Evolutionary conservation across 495 filamentous ascomycete genomes (phyloP).

Genomic region (Annulohypoxylon nitens): DNA sequence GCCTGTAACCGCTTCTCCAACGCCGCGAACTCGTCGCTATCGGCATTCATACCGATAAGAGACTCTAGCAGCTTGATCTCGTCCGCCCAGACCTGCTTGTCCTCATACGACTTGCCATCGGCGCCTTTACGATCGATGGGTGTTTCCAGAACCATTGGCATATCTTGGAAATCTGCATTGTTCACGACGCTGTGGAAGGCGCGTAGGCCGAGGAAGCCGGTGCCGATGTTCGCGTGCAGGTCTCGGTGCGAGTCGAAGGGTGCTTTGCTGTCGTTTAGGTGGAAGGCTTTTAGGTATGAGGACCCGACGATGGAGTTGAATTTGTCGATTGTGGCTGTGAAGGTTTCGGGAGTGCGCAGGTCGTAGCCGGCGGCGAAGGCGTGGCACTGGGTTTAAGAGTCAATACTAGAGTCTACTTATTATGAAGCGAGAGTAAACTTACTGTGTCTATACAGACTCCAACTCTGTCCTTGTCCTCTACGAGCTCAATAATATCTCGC

Average conservation of each 20-base stretch:
- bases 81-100: slow-evolving; percentile 82
- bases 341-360: slow-evolving; percentile 79
- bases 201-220: slow-evolving; percentile 88
- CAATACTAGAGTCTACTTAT: not conserved
- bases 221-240: slow-evolving; percentile 93
- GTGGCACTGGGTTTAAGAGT: slow-evolving; percentile 69
- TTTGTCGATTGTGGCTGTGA: slow-evolving; percentile 74
- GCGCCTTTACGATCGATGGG: slow-evolving; percentile 79
- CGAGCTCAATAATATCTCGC: slow-evolving; percentile 79
- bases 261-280: slow-evolving; percentile 94
- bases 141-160: slow-evolving; percentile 96
- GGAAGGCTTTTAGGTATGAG: slow-evolving; percentile 84
- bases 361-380: slow-evolving; percentile 95
- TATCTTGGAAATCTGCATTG: slow-evolving; percentile 75
- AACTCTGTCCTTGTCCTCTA: slow-evolving; percentile 86
- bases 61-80: slow-evolving; percentile 92
- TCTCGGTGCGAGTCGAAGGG: slow-evolving; percentile 83
- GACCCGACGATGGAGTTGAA: slow-evolving; percentile 87
- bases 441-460: slow-evolving; percentile 93
- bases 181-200: slow-evolving; percentile 95
- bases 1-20: slow-evolving; percentile 74
- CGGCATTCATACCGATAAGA: slow-evolving; percentile 83
- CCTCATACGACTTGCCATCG: slow-evolving; percentile 71
- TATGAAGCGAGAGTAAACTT: not conserved
- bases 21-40: slow-evolving; percentile 74